Evolutionary conservation across 768 basidiomycete species (phyloP).

Genomic region (Plicaturopsis crispa): DNA sequence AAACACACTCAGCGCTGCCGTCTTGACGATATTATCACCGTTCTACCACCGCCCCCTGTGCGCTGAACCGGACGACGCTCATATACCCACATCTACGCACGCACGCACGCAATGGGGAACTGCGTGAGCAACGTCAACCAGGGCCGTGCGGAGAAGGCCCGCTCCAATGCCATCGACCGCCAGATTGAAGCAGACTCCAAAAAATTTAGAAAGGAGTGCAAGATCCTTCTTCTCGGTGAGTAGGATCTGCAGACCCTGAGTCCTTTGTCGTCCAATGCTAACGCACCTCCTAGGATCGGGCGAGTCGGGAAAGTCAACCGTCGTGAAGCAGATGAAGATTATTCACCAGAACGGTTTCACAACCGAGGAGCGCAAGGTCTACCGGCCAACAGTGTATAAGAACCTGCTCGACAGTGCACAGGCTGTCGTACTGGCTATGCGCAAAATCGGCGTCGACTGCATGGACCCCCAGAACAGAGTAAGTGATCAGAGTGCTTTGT

Average conservation of each 20-base stretch:
- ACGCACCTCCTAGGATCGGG: conserved; percentile 64
- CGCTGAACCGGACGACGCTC: too few relatives aligned
- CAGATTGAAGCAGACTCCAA: conserved; percentile 81
- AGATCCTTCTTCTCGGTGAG: conserved; percentile 87
- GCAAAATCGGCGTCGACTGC: conserved; percentile 79
- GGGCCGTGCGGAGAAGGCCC: conserved; percentile 49
- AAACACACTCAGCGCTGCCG: too few relatives aligned
- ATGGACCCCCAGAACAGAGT: conserved; percentile 58
- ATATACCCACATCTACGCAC: conserved; percentile 1
- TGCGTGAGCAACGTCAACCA: conserved; percentile 56
- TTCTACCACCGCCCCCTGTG: too few relatives aligned
- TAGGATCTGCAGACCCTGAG: conserved; percentile 10
- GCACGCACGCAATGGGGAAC: conserved; percentile 46
- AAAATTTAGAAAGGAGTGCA: conserved; percentile 81
- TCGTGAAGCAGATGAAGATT: conserved; percentile 99
- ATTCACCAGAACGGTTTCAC: conserved; percentile 92
- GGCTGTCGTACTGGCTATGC: conserved; percentile 77
- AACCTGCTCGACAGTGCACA: conserved; percentile 89
- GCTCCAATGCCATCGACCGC: conserved; percentile 72
- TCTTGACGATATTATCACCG: too few relatives aligned
- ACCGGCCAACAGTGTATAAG: conserved; percentile 72
- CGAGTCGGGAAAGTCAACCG: conserved; percentile 91
- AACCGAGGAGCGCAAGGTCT: conserved; percentile 66
- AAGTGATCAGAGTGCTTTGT: conserved; percentile 13
- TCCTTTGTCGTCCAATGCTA: conserved; percentile 5